Percentiles rank a stretch among this genome's conserved stretches.
These are phyloP conservation scores for Pythium dissotocum DNA, from an alignment of 352 stramenopile genomes.

Conservation along the genomic window DNA sequence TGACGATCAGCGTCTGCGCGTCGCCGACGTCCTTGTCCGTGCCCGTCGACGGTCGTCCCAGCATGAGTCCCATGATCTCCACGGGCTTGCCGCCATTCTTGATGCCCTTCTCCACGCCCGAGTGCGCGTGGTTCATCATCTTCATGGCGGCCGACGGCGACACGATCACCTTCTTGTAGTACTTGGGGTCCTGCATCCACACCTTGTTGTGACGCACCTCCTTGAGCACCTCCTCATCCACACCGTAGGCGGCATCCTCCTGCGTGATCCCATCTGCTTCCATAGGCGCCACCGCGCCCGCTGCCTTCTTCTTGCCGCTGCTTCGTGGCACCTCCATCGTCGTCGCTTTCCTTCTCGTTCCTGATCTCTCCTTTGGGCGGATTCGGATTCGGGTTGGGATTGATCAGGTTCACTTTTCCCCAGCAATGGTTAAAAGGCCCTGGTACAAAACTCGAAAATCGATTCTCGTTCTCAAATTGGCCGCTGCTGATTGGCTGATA, in stretches of 20 bases:
- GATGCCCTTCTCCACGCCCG: conserved; percentile 98
- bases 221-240: conserved; percentile 84
- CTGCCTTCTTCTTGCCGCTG: conserved; percentile 18
- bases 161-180: conserved; percentile 96
- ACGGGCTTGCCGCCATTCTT: conserved; percentile 94
- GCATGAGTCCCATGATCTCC: conserved; percentile 99
- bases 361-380: background rate
- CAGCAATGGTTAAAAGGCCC: background rate
- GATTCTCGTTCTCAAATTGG: too few species aligned
- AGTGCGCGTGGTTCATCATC: conserved; percentile 98
- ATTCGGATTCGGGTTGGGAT: background rate
- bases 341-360: conserved; percentile 7
- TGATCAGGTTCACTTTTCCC: conserved; percentile 14
- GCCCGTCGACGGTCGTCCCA: conserved; percentile 90
- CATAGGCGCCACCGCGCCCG: background rate
- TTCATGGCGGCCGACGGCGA: conserved; percentile 94
- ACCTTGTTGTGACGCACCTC: conserved; percentile 87
- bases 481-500: too few species aligned
- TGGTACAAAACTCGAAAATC: too few species aligned
- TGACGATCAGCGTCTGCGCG: conserved; percentile 94
- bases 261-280: conserved; percentile 35
- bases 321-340: conserved; percentile 23
- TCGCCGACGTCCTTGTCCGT: conserved; percentile 87
- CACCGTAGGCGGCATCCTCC: conserved; percentile 73
- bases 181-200: conserved; percentile 93